These are phyloP conservation scores for Salix dunnii DNA, from an alignment of 345 rosid genomes.

Conservation along the genomic window DNA sequence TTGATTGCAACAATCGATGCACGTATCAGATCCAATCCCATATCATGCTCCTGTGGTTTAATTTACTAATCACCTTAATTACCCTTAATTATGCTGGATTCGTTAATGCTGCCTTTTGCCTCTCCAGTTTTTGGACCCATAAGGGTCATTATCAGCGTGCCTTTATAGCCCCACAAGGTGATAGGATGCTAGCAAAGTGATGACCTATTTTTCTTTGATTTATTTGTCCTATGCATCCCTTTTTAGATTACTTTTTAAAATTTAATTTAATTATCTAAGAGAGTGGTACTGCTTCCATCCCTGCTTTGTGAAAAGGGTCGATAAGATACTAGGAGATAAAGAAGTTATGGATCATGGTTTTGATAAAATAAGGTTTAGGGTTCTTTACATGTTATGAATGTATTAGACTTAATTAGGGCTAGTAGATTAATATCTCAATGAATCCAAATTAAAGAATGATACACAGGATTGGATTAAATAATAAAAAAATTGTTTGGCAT, in stretches of 20 bases:
- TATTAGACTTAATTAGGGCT: background rate
- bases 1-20: background rate
- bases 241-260: conserved; percentile 7
- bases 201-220: conserved; percentile 3
- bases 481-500: background rate
- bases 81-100: background rate
- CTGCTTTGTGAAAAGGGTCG: background rate
- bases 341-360: background rate
- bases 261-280: background rate
- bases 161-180: background rate
- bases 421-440: background rate
- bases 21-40: background rate
- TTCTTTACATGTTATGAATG: no score
- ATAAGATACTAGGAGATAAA: background rate
- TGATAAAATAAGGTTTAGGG: background rate
- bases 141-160: conserved; percentile 16
- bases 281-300: background rate
- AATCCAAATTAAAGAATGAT: background rate
- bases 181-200: background rate
- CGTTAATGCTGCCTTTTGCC: background rate
- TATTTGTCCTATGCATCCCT: background rate
- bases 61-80: background rate
- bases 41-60: background rate
- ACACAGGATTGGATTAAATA: no score
- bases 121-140: background rate